A percentile compares a stretch with the other conserved stretches of the same genome.
phyloP scores from a whole-genome alignment of 140 eudicot genomes.

The Oenanthe javanica region DNA sequence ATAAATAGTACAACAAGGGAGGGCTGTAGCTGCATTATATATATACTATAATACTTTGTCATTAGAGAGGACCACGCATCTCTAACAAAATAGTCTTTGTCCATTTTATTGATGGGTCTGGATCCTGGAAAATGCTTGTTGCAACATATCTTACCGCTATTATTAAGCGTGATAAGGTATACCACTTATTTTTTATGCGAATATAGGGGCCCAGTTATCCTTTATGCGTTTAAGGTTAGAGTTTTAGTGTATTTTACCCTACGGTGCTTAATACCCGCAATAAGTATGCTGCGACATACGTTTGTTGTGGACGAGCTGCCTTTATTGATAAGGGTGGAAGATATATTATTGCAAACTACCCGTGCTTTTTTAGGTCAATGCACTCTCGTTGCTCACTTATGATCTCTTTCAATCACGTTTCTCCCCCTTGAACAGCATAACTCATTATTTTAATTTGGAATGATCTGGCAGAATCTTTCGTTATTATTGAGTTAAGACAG shows the following conservation, averaged over 20 bases:
- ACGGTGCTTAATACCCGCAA: too few relatives aligned
- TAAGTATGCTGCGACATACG: too few relatives aligned
- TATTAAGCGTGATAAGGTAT: too few relatives aligned
- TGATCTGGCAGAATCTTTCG: slow-evolving; percentile 14
- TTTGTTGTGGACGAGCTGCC: too few relatives aligned
- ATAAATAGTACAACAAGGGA: not conserved
- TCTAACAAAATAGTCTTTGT: not conserved
- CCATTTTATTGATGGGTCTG: not conserved
- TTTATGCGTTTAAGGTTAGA: too few relatives aligned
- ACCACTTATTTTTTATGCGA: too few relatives aligned
- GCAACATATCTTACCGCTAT: too few relatives aligned
- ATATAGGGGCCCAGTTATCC: too few relatives aligned
- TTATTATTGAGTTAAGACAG: not conserved
- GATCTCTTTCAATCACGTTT: not conserved
- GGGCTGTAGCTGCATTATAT: not conserved
- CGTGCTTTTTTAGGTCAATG: slow-evolving; percentile 4
- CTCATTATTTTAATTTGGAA: not conserved
- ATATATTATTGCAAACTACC: slow-evolving; percentile 11
- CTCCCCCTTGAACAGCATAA: slow-evolving; percentile 9
- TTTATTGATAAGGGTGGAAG: not conserved
- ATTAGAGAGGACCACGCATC: slow-evolving; percentile 1
- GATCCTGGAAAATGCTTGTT: too few relatives aligned
- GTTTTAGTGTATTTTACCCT: too few relatives aligned
- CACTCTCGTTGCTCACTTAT: too few relatives aligned
- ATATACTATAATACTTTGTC: not conserved